phyloP scores from a whole-genome alignment of 2,329 filamentous ascomycete genomes.

The Exophiala oligosperma region DNA sequence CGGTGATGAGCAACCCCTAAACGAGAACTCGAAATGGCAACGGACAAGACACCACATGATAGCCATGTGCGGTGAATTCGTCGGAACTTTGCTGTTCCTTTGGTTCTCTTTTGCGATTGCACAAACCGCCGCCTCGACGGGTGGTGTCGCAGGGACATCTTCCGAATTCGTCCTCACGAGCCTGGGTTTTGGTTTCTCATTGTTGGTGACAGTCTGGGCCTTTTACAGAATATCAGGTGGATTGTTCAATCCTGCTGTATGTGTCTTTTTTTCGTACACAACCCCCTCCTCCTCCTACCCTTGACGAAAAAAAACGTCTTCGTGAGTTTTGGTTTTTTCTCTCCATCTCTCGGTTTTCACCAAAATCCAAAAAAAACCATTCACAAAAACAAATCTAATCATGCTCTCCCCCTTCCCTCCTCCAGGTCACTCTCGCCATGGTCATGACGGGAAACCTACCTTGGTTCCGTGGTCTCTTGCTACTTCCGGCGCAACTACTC shows the following conservation, averaged over 20 bases:
- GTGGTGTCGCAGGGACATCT: conserved; percentile 6
- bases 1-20: not conserved
- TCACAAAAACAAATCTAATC: no score
- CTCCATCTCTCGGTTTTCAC: no score
- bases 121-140: conserved; percentile 39
- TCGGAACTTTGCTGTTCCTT: conserved; percentile 53
- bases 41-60: conserved; percentile 29
- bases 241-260: conserved; percentile 52
- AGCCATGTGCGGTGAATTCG: conserved; percentile 50
- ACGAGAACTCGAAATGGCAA: not conserved
- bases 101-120: conserved; percentile 50
- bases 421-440: conserved; percentile 57
- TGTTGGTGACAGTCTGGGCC: conserved; percentile 55
- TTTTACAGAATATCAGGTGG: conserved; percentile 55
- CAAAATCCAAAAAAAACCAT: no score
- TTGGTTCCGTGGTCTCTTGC: conserved; percentile 50
- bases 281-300: no score
- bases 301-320: no score
- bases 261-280: conserved; percentile 8
- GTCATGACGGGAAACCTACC: conserved; percentile 57
- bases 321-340: no score
- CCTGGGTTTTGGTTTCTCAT: conserved; percentile 46
- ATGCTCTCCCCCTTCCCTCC: not conserved
- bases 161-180: conserved; percentile 23
- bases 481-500: conserved; percentile 58